Base-by-base conservation (phyloP, 1,284 basidiomycete genomes). In the Athelia sp. region DNA sequence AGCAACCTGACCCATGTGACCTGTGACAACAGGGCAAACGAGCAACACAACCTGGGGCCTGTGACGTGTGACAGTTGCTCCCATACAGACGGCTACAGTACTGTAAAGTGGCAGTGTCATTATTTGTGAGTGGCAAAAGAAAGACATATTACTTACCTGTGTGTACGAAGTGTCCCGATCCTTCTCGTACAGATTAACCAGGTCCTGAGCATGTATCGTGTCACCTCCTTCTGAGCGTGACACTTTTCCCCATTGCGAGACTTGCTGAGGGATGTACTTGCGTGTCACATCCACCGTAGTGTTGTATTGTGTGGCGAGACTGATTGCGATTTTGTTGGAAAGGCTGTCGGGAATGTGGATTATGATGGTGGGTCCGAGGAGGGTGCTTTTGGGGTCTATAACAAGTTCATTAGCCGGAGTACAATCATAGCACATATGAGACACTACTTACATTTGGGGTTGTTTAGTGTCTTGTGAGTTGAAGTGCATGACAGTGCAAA, bases 241-340 rank as follows among this genome's bases (percentile, higher is more conserved):
- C 36, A 40, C 36, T 21, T 40, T 40, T n/a, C 36, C 36, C 36
- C 36, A 40, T n/a, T 40, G 36, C 19, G 36, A 40, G n/a, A 40
- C n/a, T 21, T 40, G 36, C 15, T n/a, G 15, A 17, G 36, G 36
- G 19, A 40, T n/a, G 19, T 40, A 40, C 19, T 40, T 40, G 15
- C 36, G 36, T 17, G 36, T n/a, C n/a, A 21, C 36, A 17, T 6
- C 15, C 15, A 40, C 36, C 4, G 36, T 40, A 40, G 19, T 40
- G 19, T 21, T 40, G 36, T 40, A 40, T 6, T n/a, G 36, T 21
- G 36, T 40, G 36, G 36, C 36, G 15, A 40, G 19, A n/a, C 36
- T 40, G 36, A 40, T 40, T 9, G 36, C 36, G 19, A 40, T 40
- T 21, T 40, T 40, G 36, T n/a, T 40, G 15, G 36, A 6, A 4